These are phyloP conservation scores for Ocimum tenuiflorum DNA, from an alignment of 257 asterid genomes.

Conservation along the genomic window DNA sequence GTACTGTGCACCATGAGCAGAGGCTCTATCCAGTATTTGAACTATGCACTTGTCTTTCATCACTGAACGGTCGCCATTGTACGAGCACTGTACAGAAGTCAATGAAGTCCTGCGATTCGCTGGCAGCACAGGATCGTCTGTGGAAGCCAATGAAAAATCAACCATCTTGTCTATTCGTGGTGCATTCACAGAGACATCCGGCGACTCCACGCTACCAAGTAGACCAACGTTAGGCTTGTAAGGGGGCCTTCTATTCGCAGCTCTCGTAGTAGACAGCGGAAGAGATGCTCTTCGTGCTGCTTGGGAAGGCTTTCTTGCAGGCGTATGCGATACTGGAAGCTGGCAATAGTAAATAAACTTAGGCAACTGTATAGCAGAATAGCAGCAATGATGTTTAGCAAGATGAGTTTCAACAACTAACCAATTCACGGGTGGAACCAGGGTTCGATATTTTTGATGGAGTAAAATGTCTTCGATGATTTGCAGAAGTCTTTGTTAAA, in stretches of 20 bases:
- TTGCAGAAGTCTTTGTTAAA: constrained; percentile 34
- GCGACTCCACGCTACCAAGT: constrained; percentile 44
- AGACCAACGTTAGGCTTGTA: constrained; percentile 34
- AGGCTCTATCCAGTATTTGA: constrained; percentile 41
- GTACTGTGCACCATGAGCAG: constrained; percentile 27
- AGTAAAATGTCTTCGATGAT: constrained; percentile 49
- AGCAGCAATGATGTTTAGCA: too few relatives aligned
- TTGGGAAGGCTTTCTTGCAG: constrained; percentile 51
- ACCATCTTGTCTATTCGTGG: constrained; percentile 92
- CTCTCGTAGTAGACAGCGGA: constrained; percentile 47
- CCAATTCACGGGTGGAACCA: constrained; percentile 93
- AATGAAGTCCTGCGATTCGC: not conserved
- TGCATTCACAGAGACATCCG: constrained; percentile 78
- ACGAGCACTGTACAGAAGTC: not conserved
- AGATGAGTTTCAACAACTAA: constrained; percentile 23
- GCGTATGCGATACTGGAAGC: constrained; percentile 86
- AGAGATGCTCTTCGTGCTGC: constrained; percentile 69
- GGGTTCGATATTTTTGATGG: constrained; percentile 65
- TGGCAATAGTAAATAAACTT: constrained; percentile 22
- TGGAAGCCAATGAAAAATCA: constrained; percentile 52
- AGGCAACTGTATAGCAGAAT: too few relatives aligned
- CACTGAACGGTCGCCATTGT: constrained; percentile 40
- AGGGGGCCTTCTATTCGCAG: constrained; percentile 28
- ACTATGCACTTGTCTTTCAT: constrained; percentile 79
- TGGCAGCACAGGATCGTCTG: constrained; percentile 34